Evolutionary conservation across 306 rosid species (phyloP).

Genomic region (Glycine soja): DNA sequence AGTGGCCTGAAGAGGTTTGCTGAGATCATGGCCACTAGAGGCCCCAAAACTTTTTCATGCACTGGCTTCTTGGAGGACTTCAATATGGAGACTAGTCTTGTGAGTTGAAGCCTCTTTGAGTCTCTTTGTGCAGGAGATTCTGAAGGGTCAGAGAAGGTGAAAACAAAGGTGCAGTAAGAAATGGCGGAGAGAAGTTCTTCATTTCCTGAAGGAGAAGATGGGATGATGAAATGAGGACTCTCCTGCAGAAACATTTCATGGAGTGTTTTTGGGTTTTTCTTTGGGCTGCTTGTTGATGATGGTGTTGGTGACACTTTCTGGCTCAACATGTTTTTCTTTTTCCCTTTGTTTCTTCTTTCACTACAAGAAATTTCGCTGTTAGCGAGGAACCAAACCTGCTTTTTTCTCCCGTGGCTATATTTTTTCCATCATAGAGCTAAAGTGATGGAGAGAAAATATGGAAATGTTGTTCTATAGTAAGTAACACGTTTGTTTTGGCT

Average conservation of each 20-base stretch:
- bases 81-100: constrained; percentile 56
- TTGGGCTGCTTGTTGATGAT: constrained; percentile 37
- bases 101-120: constrained; percentile 65
- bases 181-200: constrained; percentile 64
- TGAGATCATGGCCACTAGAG: constrained; percentile 66
- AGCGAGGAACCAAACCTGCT: neutral
- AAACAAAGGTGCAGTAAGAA: constrained; percentile 60
- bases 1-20: constrained; percentile 75
- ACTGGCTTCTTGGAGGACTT: constrained; percentile 62
- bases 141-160: constrained; percentile 55
- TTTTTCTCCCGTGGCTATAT: constrained; percentile 20
- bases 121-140: constrained; percentile 72
- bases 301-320: constrained; percentile 42
- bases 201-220: constrained; percentile 48
- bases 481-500: constrained; percentile 33
- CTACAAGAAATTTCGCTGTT: neutral
- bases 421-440: constrained; percentile 37
- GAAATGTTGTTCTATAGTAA: constrained; percentile 15
- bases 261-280: constrained; percentile 53
- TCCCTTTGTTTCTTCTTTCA: neutral
- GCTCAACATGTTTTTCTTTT: constrained; percentile 47
- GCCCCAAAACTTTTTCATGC: constrained; percentile 45
- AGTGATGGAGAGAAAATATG: neutral
- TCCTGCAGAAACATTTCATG: constrained; percentile 59
- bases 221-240: constrained; percentile 14